Conservation (phyloP, 257 asterid genomes). For the Apocynum venetum region DNA sequence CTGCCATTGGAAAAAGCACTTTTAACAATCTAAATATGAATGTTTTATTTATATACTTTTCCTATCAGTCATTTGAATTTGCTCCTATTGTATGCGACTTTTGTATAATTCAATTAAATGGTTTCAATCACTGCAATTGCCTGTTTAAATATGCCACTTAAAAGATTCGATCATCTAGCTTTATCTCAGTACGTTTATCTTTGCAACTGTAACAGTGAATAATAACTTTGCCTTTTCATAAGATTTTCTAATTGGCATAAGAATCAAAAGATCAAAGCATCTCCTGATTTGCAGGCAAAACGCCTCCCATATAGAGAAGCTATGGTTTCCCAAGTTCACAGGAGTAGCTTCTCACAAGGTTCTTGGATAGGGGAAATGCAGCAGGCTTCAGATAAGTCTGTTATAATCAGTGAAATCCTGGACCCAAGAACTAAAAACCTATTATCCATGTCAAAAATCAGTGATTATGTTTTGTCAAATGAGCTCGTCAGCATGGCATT, state of each 20-base stretch:
- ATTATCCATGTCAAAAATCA: constrained; percentile 80
- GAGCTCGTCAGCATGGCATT: constrained; percentile 95
- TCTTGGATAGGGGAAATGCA: constrained; percentile 98
- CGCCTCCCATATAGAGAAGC: constrained; percentile 83
- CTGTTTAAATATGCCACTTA: neutral
- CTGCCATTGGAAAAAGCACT: neutral
- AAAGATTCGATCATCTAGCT: neutral
- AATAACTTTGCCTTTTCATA: neutral
- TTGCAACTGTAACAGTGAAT: neutral
- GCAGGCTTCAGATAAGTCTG: constrained; percentile 87
- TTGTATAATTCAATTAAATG: neutral
- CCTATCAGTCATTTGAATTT: neutral
- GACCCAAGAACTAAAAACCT: constrained; percentile 91
- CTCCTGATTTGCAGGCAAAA: constrained; percentile 58
- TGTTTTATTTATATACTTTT: too few relatives aligned
- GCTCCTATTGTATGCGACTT: neutral
- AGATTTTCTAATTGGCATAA: neutral
- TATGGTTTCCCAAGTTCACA: constrained; percentile 49
- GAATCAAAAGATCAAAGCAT: neutral
- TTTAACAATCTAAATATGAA: neutral
- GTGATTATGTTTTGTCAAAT: constrained; percentile 82
- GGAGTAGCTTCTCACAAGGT: constrained; percentile 78
- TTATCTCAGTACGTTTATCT: neutral
- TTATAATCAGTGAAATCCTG: constrained; percentile 87
- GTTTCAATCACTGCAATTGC: too few relatives aligned